Evolutionary conservation across 331 rosid species (phyloP).

Genomic region (Arachis monticola): DNA sequence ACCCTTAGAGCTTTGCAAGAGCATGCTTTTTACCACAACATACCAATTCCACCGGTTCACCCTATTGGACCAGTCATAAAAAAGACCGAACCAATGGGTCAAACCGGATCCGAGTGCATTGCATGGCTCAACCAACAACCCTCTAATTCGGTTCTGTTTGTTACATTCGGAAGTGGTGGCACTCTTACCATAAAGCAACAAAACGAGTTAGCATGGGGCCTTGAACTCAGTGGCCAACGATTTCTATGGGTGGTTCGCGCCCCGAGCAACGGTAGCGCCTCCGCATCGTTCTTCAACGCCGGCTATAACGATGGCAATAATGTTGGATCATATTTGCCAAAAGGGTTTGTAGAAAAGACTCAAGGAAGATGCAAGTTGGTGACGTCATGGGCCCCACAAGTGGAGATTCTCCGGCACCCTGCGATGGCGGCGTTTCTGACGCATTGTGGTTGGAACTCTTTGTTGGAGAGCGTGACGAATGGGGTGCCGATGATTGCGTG

Average conservation of each 20-base stretch:
- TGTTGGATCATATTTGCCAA: constrained; percentile 34
- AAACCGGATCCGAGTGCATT: constrained; percentile 18
- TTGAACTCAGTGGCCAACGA: constrained; percentile 43
- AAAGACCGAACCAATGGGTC: not conserved
- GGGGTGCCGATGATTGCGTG: constrained; percentile 58
- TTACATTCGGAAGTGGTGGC: constrained; percentile 51
- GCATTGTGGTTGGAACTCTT: constrained; percentile 66
- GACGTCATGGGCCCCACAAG: constrained; percentile 46
- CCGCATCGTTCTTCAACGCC: constrained; percentile 37
- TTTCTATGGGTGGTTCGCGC: constrained; percentile 49
- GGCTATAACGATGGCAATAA: constrained; percentile 34
- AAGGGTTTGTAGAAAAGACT: constrained; percentile 47
- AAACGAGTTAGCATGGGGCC: constrained; percentile 48
- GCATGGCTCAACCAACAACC: constrained; percentile 54
- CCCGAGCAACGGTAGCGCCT: constrained; percentile 12
- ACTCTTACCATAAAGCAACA: constrained; percentile 18
- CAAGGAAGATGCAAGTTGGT: constrained; percentile 32
- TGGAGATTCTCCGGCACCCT: constrained; percentile 34
- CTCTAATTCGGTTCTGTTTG: constrained; percentile 36
- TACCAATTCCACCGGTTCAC: constrained; percentile 37
- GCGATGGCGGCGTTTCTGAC: constrained; percentile 48
- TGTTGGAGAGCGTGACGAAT: constrained; percentile 44
- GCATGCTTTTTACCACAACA: constrained; percentile 38
- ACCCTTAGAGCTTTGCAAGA: constrained; percentile 42
- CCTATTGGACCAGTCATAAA: constrained; percentile 47